These are phyloP conservation scores for Trichodelitschia bisporula DNA, from an alignment of 495 filamentous ascomycete species.

Conservation along the genomic window DNA sequence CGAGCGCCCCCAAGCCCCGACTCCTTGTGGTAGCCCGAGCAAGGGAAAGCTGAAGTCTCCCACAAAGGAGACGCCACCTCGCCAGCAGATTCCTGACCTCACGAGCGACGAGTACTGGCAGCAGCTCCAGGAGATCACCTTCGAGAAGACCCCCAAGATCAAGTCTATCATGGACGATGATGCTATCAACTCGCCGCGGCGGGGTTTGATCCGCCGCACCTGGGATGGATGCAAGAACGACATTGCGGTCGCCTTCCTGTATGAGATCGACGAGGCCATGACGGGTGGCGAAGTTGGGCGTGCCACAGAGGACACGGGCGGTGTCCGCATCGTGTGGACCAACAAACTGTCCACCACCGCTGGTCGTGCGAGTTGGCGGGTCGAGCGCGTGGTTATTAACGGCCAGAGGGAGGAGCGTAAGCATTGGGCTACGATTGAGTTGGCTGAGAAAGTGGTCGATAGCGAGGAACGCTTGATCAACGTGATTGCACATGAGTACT, in stretches of 20 bases:
- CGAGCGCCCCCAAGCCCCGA: no score
- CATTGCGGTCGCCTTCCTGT: conserved; percentile 43
- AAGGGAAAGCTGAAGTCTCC: no score
- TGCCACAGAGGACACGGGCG: conserved; percentile 41
- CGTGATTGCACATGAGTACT: conserved; percentile 83
- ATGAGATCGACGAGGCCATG: conserved; percentile 45
- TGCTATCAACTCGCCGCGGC: conserved; percentile 4
- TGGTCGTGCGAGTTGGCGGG: conserved; percentile 64
- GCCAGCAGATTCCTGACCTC: no score
- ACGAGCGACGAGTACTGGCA: no score
- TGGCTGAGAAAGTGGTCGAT: conserved; percentile 67
- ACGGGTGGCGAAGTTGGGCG: conserved; percentile 31
- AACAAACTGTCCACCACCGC: conserved; percentile 72
- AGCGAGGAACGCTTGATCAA: conserved; percentile 50
- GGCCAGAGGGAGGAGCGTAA: conserved; percentile 30
- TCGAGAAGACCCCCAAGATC: no score
- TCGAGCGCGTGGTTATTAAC: no score
- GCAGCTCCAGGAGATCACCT: no score
- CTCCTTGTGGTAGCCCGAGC: no score
- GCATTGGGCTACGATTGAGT: conserved; percentile 61
- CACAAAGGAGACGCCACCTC: no score
- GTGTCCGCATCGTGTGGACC: conserved; percentile 58
- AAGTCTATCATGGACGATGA: conserved; percentile 1
- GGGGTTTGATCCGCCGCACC: conserved; percentile 8
- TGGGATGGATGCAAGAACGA: conserved; percentile 36